Percentiles rank a stretch among this genome's conserved stretches.
These are phyloP conservation scores for Candida boleticola DNA, from an alignment of 805 yeast genomes.

Conservation along the genomic window DNA sequence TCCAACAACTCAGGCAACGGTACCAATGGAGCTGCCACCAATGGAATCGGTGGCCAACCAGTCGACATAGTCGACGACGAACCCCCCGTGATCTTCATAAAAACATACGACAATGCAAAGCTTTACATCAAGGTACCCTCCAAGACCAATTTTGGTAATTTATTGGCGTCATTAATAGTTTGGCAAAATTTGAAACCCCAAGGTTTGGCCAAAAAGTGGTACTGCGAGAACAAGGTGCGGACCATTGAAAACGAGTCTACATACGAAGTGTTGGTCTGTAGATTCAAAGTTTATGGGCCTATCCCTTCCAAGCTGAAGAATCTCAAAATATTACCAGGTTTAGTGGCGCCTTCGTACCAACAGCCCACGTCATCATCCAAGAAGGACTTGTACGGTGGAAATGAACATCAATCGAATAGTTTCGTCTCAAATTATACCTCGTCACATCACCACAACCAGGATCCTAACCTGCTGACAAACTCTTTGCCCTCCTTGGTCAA, in stretches of 20 bases:
- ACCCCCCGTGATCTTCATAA: constrained; percentile 42
- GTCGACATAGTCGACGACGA: constrained; percentile 10
- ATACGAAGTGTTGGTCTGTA: constrained; percentile 54
- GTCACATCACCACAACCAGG: background rate
- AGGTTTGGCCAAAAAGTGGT: constrained; percentile 57
- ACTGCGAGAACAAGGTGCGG: constrained; percentile 30
- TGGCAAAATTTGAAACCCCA: constrained; percentile 57
- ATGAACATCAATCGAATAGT: background rate
- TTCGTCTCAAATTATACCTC: constrained; percentile 1
- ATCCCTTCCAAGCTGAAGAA: constrained; percentile 41
- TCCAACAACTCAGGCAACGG: background rate
- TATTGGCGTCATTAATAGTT: constrained; percentile 47
- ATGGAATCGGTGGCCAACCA: background rate
- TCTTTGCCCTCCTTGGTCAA: constrained; percentile 11
- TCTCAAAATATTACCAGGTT: constrained; percentile 35
- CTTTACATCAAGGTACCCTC: constrained; percentile 36
- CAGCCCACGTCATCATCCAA: constrained; percentile 8
- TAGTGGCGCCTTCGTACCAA: constrained; percentile 34
- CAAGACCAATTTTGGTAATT: constrained; percentile 37
- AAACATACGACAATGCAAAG: constrained; percentile 38
- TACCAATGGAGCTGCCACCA: background rate
- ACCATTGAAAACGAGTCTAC: constrained; percentile 19
- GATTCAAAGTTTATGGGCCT: constrained; percentile 67
- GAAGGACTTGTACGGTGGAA: constrained; percentile 4
- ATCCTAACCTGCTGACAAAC: background rate